Evolutionary conservation across 2,329 filamentous ascomycete genomes (phyloP).

Genomic region (Scedosporium minutisporum): DNA sequence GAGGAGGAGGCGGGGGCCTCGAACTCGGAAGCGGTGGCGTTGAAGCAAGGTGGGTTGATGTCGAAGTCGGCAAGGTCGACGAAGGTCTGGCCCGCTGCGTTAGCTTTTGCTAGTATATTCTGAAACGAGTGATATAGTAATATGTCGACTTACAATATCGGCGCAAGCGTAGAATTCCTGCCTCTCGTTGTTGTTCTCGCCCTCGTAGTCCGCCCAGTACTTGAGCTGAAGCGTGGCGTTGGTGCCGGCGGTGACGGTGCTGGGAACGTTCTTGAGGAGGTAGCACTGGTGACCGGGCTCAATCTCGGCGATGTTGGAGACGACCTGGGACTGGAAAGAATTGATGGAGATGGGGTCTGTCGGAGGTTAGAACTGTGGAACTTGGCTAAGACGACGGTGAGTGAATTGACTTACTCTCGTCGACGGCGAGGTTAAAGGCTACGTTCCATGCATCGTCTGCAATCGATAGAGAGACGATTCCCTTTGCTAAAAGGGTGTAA

Average conservation of each 20-base stretch:
- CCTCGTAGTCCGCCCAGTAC: constrained; percentile 26
- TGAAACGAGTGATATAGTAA: background rate
- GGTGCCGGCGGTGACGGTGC: constrained; percentile 18
- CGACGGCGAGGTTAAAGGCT: constrained; percentile 32
- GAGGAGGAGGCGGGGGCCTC: constrained; percentile 13
- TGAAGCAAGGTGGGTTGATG: constrained; percentile 23
- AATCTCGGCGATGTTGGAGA: constrained; percentile 18
- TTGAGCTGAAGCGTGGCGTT: constrained; percentile 32
- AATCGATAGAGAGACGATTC: constrained; percentile 2
- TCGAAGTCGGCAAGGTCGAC: constrained; percentile 18
- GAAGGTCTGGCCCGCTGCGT: constrained; percentile 16
- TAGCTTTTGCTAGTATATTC: background rate
- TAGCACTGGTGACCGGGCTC: constrained; percentile 30
- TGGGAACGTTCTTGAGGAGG: constrained; percentile 18
- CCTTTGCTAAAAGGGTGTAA: background rate
- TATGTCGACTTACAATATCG: constrained; percentile 18
- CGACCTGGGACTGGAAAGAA: constrained; percentile 23
- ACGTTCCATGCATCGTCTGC: constrained; percentile 4
- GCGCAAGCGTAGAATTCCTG: constrained; percentile 28
- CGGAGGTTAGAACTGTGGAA: background rate
- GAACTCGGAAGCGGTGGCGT: constrained; percentile 18
- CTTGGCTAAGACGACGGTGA: background rate
- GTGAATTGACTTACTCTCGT: constrained; percentile 25
- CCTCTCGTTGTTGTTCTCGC: constrained; percentile 15
- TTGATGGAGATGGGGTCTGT: constrained; percentile 20